These are phyloP conservation scores for Chaetomium olivaceum DNA, from an alignment of 2,329 filamentous ascomycete genomes.

Conservation along the genomic window DNA sequence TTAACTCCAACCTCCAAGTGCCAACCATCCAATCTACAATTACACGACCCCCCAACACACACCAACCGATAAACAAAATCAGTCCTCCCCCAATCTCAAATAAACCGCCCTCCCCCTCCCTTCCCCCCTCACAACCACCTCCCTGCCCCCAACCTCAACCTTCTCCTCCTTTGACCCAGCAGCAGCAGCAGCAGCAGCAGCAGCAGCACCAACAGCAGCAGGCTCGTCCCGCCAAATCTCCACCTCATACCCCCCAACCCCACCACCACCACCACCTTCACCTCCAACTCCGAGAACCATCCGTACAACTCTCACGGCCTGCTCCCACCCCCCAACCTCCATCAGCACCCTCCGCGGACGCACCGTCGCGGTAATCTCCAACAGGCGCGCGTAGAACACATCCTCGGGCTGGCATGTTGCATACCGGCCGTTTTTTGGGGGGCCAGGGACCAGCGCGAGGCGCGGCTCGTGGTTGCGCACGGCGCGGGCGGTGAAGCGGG, in stretches of 20 bases:
- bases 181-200: constrained; percentile 16
- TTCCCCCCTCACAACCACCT: constrained; percentile 47
- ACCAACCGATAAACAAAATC: neutral
- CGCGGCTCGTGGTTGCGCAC: constrained; percentile 81
- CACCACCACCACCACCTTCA: constrained; percentile 28
- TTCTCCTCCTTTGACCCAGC: constrained; percentile 32
- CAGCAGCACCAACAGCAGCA: too few species aligned
- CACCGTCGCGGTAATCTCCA: constrained; percentile 54
- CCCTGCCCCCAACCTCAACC: constrained; percentile 26
- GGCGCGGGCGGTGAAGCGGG: constrained; percentile 64
- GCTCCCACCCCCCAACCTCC: constrained; percentile 69
- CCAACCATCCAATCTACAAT: neutral
- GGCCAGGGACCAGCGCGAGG: constrained; percentile 65
- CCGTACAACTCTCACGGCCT: constrained; percentile 64
- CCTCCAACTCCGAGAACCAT: constrained; percentile 34
- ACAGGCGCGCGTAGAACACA: constrained; percentile 67
- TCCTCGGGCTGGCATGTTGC: constrained; percentile 46
- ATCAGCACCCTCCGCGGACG: constrained; percentile 61
- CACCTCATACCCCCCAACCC: constrained; percentile 37
- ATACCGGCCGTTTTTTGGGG: too few species aligned
- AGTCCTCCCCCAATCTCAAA: constrained; percentile 1
- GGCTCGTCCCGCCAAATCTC: constrained; percentile 70
- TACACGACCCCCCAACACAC: neutral
- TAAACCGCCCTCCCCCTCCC: constrained; percentile 51
- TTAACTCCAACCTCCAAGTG: neutral